Conservation (phyloP, 345 rosid genomes). For the Firmiana major region DNA sequence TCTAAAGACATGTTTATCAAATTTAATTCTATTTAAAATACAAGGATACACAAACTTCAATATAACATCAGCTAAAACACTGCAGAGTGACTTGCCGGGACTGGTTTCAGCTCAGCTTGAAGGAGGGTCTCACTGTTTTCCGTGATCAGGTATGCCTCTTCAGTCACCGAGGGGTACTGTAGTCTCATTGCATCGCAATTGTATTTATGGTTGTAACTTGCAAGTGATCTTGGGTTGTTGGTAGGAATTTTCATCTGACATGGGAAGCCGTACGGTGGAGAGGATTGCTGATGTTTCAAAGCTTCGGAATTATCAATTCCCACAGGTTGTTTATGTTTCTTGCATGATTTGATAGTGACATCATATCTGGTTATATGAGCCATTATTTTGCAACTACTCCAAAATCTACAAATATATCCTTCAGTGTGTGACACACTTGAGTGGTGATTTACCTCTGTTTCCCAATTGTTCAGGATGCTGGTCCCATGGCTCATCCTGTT, state of each 20-base stretch:
- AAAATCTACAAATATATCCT: background rate
- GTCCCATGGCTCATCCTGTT: constrained; percentile 99
- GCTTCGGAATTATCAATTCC: constrained; percentile 83
- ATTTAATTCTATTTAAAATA: background rate
- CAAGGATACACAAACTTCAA: constrained; percentile 1
- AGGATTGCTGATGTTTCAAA: constrained; percentile 92
- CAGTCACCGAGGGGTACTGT: background rate
- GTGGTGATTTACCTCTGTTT: background rate
- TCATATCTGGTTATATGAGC: background rate
- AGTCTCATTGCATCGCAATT: background rate
- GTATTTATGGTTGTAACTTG: background rate
- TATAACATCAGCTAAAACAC: constrained; percentile 6
- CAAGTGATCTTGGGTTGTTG: background rate
- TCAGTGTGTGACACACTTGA: background rate
- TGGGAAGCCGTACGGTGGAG: constrained; percentile 98
- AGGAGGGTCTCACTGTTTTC: constrained; percentile 99
- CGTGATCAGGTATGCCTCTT: constrained; percentile 72
- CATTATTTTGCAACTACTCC: background rate
- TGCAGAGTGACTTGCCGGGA: constrained; percentile 98
- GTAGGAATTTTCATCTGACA: constrained; percentile 98
- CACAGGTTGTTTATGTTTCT: constrained; percentile 58
- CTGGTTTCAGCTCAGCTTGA: constrained; percentile 98
- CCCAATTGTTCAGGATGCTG: constrained; percentile 65
- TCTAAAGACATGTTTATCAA: background rate
- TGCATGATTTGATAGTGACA: background rate